Evolutionary conservation across 2,329 filamentous ascomycete species (phyloP), one percentile per base, ranked within the genome.

Genomic region (Cladophialophora psammophila): DNA sequence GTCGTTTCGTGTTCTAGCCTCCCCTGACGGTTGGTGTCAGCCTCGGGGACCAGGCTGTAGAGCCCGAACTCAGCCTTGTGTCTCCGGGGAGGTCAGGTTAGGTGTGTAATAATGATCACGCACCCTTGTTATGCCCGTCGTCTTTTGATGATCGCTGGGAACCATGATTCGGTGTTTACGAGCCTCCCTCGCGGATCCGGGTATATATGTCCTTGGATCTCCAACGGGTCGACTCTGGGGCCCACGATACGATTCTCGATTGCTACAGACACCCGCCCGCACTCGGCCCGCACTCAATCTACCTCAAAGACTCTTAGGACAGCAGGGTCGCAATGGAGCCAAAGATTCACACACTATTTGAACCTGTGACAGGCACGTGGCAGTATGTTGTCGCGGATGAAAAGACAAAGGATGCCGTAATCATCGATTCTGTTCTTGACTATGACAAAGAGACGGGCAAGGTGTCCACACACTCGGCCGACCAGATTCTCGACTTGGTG

Each of bases 401-500:
- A 0, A 65, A 72, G 0, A 86, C 84, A 0, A 74, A 72, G 1
- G 73, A 72, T 0, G 84, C 86, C 1, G 83, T 82, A 64, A 85
- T 90, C 62, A 88, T 90, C 71, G 88, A 90, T 71, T 79, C 88
- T 0, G 88, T 90, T 0, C 73, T 90, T 2, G 83, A 90, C 74
- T 89, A 83, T 67, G 82, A 88, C 56, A 79, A 80, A 2, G 70
- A 74, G 15, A 80, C 75, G 0, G 76, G 79, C 45, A 72, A 63
- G 1, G 80, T 90, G 66, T 79, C 75, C 5, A 89, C 87, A 0
- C 57, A 71, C 0, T 78, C 84, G 0, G 88, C 88, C 1, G 86
- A 90, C 66, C 53, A 67, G 0, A 70, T 90, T 0, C 77, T 90
- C 0, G 69, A 77, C 0, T 31, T 84, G 0, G 74, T 87, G 5